Evolutionary conservation across 768 basidiomycete genomes (phyloP).

Genomic region (Mycena haematopus): DNA sequence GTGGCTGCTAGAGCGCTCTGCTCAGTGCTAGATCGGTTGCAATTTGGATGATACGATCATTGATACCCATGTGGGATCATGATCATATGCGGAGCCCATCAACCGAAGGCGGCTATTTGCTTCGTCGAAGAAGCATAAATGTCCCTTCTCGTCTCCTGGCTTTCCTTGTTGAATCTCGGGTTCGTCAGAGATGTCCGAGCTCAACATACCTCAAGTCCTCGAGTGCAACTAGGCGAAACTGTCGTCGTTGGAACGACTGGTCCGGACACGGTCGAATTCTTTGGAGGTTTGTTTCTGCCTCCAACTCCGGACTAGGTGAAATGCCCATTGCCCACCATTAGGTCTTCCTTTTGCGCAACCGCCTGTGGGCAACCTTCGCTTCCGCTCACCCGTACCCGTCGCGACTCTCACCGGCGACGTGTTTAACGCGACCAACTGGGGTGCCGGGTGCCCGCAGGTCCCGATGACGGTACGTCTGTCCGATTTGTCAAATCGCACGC

Average conservation of each 20-base stretch:
- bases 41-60: neutral
- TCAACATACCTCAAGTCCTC: neutral
- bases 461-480: neutral
- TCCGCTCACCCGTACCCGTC: constrained; percentile 36
- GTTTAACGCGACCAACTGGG: constrained; percentile 39
- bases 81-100: too few relatives aligned
- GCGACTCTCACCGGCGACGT: constrained; percentile 28
- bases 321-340: neutral
- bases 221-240: neutral
- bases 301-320: neutral
- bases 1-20: too few relatives aligned
- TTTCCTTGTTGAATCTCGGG: neutral
- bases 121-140: neutral
- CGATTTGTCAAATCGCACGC: constrained; percentile 12
- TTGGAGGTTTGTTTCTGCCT: constrained; percentile 33
- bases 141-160: neutral
- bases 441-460: constrained; percentile 31
- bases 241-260: constrained; percentile 9
- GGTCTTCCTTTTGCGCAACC: constrained; percentile 39
- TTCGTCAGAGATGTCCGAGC: constrained; percentile 1
- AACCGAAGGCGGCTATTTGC: too few relatives aligned
- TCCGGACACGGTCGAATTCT: constrained; percentile 34
- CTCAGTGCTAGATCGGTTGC: too few relatives aligned
- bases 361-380: constrained; percentile 37
- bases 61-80: neutral